Evolutionary conservation across 768 basidiomycete species (phyloP), one percentile per base, ranked within the genome.

Genomic region (Mrakia blollopis): DNA sequence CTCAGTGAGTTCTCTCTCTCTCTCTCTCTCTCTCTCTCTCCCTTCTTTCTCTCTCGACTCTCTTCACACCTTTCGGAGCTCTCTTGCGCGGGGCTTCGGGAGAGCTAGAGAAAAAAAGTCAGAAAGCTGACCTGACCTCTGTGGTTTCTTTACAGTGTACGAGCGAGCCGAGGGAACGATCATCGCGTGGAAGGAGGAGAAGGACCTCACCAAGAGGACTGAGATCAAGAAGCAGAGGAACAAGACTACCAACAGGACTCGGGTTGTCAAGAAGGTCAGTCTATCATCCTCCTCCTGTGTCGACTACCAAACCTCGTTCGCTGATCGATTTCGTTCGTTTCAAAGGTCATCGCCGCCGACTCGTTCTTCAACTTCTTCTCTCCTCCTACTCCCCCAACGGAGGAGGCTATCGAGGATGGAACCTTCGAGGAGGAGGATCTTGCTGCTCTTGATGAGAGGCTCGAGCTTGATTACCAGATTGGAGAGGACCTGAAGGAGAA

Each of bases 301-400:
- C 44, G 44, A 47, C 2, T n/a, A n/a, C n/a, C n/a, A 47, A 47
- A 9, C 14, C 44, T 47, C 39, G 39, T 41, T 47, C 47, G 47
- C 47, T 50, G 47, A 50, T 18, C 18, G 16, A 3, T 2, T 16
- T 50, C 5, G 47, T 14, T 50, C 47, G 44, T 9, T 16, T 47
- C 44, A 2, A 50, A 50, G 47, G 91, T 92, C 10, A 89, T 89
- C 80, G 92, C 93, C 10, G 90, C 92, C 7, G 92, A 95, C 39
- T 98, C 96, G 13, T 98, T 98, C 88, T 98, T 98, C 91, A 93
- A 94, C 88, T 98, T 98, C 86, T 98, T 98, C 88, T 85, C 86
- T 68, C 93, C 94, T 9, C 93, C 93, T 23, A 83, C 86, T 35
- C 89, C 91, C 2, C 92, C 92, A 3, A 83, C 87, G 9, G 89